A percentile compares a stretch with the other conserved stretches of the same genome.
phyloP scores from a whole-genome alignment of 257 asterid genomes.

The Rubia yunnanensis region DNA sequence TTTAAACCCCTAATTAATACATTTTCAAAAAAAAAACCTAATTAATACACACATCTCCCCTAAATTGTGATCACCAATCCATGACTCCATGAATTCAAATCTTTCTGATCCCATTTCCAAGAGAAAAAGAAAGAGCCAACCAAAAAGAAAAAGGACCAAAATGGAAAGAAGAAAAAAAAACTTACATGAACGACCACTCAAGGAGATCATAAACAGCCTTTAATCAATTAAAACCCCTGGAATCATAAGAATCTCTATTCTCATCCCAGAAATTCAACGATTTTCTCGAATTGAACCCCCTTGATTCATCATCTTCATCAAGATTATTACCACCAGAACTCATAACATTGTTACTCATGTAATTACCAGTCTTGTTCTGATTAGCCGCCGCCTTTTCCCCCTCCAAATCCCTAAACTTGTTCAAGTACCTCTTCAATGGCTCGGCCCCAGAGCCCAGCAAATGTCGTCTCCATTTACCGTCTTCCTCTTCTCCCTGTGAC shows the following conservation, averaged over 20 bases:
- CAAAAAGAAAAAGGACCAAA: neutral
- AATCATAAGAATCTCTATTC: slow-evolving; percentile 2
- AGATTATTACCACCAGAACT: neutral
- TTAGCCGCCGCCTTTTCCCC: slow-evolving; percentile 18
- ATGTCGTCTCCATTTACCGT: slow-evolving; percentile 24
- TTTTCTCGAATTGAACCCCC: neutral
- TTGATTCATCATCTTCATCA: neutral
- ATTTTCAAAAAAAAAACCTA: no score
- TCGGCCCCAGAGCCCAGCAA: slow-evolving; percentile 25
- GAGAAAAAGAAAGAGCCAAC: neutral
- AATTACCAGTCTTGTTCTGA: slow-evolving; percentile 3
- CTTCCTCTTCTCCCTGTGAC: slow-evolving; percentile 21
- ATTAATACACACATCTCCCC: neutral
- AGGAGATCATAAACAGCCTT: neutral
- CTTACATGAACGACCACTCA: slow-evolving; percentile 7
- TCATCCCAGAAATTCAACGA: slow-evolving; percentile 7
- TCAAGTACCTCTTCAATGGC: slow-evolving; percentile 14
- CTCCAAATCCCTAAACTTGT: slow-evolving; percentile 20
- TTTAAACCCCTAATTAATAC: neutral
- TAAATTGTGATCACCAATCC: neutral
- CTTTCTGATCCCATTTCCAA: neutral
- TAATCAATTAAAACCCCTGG: slow-evolving; percentile 6
- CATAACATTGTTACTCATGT: neutral
- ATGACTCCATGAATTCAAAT: neutral
- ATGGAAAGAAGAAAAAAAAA: neutral